phyloP scores from a whole-genome alignment of 2,329 filamentous ascomycete species.

The Claviceps spartinae region DNA sequence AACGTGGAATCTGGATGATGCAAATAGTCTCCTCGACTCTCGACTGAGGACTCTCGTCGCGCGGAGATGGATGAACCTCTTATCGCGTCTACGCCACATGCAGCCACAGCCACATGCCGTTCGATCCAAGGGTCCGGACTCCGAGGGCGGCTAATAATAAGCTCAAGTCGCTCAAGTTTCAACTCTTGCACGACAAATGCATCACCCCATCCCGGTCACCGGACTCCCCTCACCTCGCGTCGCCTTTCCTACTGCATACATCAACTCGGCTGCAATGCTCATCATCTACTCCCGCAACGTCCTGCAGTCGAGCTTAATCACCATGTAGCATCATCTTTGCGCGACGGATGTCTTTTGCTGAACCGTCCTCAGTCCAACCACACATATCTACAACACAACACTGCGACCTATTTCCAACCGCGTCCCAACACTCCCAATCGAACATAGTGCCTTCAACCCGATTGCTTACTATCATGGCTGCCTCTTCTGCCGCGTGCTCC shows the following conservation, averaged over 20 bases:
- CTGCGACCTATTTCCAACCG: neutral
- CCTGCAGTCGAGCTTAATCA: neutral
- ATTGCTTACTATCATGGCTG: slow-evolving; percentile 19
- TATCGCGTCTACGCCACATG: too few species aligned
- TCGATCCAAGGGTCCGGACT: too few species aligned
- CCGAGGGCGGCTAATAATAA: too few species aligned
- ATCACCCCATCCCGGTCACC: neutral
- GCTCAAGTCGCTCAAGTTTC: neutral
- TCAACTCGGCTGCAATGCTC: neutral
- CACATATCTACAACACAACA: neutral
- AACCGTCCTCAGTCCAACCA: neutral
- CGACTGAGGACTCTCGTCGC: too few species aligned
- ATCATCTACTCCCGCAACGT: neutral
- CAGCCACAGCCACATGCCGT: too few species aligned
- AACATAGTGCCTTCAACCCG: neutral
- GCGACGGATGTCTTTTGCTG: neutral
- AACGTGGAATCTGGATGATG: too few species aligned
- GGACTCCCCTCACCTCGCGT: neutral
- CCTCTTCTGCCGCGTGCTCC: slow-evolving; percentile 22
- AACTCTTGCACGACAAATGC: neutral
- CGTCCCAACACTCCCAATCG: neutral
- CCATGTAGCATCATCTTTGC: slow-evolving; percentile 5
- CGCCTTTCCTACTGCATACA: neutral
- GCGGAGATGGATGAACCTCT: too few species aligned
- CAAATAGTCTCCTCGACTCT: too few species aligned